Percentiles rank a stretch among this genome's conserved stretches.
Evolutionary conservation across 2,329 filamentous ascomycete genomes (phyloP).

Genomic region (Monosporascus sp.): DNA sequence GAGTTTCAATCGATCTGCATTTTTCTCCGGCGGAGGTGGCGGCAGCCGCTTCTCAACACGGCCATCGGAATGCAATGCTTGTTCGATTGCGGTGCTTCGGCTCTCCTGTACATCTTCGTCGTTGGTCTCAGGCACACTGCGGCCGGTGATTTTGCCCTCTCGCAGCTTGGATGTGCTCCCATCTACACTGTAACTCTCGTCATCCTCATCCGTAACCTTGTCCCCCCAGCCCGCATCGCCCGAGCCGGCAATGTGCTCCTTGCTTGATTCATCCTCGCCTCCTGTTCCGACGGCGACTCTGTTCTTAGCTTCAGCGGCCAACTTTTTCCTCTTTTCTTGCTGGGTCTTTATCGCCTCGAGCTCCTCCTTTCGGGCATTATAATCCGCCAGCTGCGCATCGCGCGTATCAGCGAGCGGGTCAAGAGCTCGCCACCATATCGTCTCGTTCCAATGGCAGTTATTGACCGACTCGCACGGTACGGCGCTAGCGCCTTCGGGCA

Average conservation of each 20-base stretch:
- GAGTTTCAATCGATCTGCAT: background rate
- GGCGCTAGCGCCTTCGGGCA: slow-evolving; percentile 53
- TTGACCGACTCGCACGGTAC: slow-evolving; percentile 43
- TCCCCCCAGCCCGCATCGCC: background rate
- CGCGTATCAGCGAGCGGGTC: slow-evolving; percentile 42
- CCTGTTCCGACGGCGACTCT: background rate
- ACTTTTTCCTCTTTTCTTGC: slow-evolving; percentile 18
- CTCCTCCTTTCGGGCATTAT: slow-evolving; percentile 32
- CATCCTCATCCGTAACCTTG: background rate
- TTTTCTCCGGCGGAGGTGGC: background rate
- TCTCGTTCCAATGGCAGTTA: slow-evolving; percentile 50
- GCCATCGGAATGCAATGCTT: background rate
- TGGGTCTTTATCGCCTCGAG: slow-evolving; percentile 31
- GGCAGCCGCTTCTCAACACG: background rate
- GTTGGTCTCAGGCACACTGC: background rate
- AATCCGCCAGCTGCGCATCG: slow-evolving; percentile 37
- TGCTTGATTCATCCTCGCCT: background rate
- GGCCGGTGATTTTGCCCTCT: background rate
- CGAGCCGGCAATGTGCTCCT: background rate
- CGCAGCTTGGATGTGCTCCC: background rate
- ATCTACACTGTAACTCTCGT: background rate
- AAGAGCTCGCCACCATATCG: slow-evolving; percentile 42
- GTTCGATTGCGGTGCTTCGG: background rate
- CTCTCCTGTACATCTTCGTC: background rate
- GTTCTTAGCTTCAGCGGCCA: slow-evolving; percentile 14